Percentiles rank a stretch among this genome's conserved stretches.
These are phyloP conservation scores for Lepidium campestre DNA, from an alignment of 441 rosid species.

Conservation along the genomic window DNA sequence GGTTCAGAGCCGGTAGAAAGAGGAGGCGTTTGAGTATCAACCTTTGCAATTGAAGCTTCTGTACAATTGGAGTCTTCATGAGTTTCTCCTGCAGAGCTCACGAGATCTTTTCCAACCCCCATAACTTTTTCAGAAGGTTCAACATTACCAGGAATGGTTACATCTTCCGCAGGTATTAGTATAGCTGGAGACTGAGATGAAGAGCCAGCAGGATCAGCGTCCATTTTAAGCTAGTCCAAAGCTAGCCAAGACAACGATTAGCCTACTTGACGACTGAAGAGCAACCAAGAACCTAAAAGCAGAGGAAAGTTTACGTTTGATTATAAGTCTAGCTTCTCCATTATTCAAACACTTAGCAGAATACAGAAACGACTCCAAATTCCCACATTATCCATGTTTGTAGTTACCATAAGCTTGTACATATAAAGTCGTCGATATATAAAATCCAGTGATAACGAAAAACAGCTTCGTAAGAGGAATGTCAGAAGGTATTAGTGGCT, in stretches of 20 bases:
- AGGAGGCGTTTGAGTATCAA: conserved; percentile 7
- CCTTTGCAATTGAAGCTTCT: conserved; percentile 12
- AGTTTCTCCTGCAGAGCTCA: conserved; percentile 13
- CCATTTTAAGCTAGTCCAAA: conserved; percentile 35
- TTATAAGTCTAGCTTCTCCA: background rate
- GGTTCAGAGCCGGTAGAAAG: conserved; percentile 1
- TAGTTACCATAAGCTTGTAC: too few relatives aligned
- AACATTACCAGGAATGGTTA: background rate
- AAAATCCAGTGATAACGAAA: background rate
- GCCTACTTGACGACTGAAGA: background rate
- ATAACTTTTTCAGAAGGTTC: background rate
- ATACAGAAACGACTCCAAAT: background rate
- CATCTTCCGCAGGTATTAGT: conserved; percentile 5
- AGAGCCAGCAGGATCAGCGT: conserved; percentile 35
- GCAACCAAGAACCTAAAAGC: background rate
- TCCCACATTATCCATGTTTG: background rate
- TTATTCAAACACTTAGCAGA: background rate
- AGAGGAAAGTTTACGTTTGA: background rate
- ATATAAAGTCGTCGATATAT: too few relatives aligned
- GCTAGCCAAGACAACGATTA: background rate
- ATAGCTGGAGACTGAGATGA: conserved; percentile 29
- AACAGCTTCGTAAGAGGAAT: background rate
- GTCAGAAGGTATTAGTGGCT: background rate
- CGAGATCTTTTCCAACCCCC: background rate
- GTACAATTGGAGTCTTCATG: background rate